phyloP scores from a whole-genome alignment of 2,329 filamentous ascomycete genomes.

The Cyphellophora europaea region DNA sequence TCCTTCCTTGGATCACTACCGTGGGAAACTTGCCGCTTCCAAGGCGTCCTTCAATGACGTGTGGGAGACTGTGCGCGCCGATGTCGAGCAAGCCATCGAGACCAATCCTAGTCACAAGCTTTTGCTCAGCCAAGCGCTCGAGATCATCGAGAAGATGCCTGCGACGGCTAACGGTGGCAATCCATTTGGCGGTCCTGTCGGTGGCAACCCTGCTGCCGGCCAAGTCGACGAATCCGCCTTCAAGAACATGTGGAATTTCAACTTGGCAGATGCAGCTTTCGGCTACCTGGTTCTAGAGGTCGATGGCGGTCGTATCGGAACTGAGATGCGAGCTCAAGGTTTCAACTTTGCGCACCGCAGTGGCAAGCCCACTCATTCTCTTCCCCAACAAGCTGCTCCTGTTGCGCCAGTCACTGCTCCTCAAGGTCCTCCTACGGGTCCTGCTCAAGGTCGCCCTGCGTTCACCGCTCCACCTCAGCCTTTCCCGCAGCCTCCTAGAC shows the following conservation, averaged over 20 bases:
- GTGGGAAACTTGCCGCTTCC: conserved; percentile 92
- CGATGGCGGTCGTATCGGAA: conserved; percentile 90
- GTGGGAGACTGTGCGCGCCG: conserved; percentile 95
- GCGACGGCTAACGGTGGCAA: conserved; percentile 90
- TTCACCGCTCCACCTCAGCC: conserved; percentile 30
- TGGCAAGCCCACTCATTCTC: conserved; percentile 30
- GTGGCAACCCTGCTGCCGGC: conserved; percentile 61
- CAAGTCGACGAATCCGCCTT: conserved; percentile 97
- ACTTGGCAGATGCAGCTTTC: conserved; percentile 88
- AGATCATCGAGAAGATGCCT: conserved; percentile 97
- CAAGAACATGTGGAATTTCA: conserved; percentile 99
- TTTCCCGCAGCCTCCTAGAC: conserved; percentile 22
- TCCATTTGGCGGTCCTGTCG: conserved; percentile 81
- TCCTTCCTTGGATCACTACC: conserved; percentile 94
- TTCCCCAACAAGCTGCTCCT: conserved; percentile 11
- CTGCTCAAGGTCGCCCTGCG: conserved; percentile 29
- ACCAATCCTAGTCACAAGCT: conserved; percentile 93
- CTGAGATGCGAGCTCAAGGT: conserved; percentile 95
- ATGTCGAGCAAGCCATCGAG: conserved; percentile 88
- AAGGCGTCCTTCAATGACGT: conserved; percentile 99
- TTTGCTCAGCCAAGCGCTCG: conserved; percentile 79
- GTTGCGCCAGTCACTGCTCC: conserved; percentile 20
- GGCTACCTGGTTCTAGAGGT: conserved; percentile 93
- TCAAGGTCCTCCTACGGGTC: conserved; percentile 27
- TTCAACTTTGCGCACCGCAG: conserved; percentile 98